These are phyloP conservation scores for Penicillium sp. DNA, from an alignment of 2,329 filamentous ascomycete species.

Conservation along the genomic window DNA sequence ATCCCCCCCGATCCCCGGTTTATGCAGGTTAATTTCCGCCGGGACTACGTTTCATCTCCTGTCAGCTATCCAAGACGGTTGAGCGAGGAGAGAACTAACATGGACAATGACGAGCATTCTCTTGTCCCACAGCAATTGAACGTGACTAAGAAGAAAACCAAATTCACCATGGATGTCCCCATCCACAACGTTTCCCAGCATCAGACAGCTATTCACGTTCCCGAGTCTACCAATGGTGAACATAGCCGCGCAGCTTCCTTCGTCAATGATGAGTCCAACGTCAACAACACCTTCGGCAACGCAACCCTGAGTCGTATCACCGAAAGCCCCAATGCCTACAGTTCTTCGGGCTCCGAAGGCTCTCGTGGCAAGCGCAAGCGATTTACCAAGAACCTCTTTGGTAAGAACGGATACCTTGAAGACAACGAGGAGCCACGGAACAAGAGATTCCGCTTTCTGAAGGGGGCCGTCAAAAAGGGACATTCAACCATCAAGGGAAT, in stretches of 20 bases:
- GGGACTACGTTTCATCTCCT: background rate
- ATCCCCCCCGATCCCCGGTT: background rate
- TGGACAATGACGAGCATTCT: background rate
- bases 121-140: background rate
- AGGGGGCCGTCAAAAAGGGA: background rate
- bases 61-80: background rate
- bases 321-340: background rate
- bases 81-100: background rate
- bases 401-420: conserved; percentile 41
- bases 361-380: background rate
- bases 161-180: background rate
- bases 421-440: background rate
- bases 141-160: background rate
- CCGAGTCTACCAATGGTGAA: background rate
- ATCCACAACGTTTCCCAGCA: background rate
- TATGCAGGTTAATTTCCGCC: background rate
- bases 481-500: background rate
- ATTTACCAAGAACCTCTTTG: conserved; percentile 45
- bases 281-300: too few relatives aligned
- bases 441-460: background rate
- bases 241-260: background rate
- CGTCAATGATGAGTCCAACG: background rate
- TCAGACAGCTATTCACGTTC: background rate
- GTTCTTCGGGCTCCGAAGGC: background rate
- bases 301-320: background rate